Evolutionary conservation across 305 asterid genomes (phyloP).

Genomic region (Ilex paraguariensis): DNA sequence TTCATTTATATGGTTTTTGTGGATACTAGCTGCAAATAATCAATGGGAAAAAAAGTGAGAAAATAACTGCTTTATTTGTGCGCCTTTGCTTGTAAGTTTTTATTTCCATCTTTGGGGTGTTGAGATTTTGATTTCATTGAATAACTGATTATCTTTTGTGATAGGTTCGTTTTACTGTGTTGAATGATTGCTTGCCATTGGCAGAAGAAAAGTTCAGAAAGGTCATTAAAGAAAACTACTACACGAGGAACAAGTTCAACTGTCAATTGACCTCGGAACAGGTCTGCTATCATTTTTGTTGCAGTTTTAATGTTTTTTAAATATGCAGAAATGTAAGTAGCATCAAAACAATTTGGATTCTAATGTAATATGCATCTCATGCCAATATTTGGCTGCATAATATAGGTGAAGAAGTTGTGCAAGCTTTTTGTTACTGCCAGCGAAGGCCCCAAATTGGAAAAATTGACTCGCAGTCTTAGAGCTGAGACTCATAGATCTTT

Average conservation of each 20-base stretch:
- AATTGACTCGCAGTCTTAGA: conserved; percentile 20
- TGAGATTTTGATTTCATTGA: no score
- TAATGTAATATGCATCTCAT: conserved; percentile 8
- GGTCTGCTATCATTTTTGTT: conserved; percentile 31
- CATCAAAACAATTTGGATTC: no score
- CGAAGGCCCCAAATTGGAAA: conserved; percentile 25
- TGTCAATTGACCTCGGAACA: conserved; percentile 61
- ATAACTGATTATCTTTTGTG: neutral
- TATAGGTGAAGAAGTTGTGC: conserved; percentile 68
- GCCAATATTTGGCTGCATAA: conserved; percentile 6
- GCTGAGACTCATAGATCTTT: conserved; percentile 22
- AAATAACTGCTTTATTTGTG: no score
- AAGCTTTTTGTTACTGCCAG: conserved; percentile 44
- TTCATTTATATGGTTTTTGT: no score
- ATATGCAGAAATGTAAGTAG: no score
- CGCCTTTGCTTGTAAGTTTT: no score
- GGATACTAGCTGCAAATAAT: no score
- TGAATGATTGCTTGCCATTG: conserved; percentile 68
- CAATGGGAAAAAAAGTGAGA: no score
- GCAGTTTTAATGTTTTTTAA: neutral
- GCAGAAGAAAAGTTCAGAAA: conserved; percentile 77
- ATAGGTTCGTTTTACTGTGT: conserved; percentile 64
- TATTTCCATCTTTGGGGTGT: no score
- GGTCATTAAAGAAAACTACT: conserved; percentile 61
- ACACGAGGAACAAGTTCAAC: conserved; percentile 55